phyloP scores from a whole-genome alignment of 2,329 filamentous ascomycete species.

The Neonectria sp. region DNA sequence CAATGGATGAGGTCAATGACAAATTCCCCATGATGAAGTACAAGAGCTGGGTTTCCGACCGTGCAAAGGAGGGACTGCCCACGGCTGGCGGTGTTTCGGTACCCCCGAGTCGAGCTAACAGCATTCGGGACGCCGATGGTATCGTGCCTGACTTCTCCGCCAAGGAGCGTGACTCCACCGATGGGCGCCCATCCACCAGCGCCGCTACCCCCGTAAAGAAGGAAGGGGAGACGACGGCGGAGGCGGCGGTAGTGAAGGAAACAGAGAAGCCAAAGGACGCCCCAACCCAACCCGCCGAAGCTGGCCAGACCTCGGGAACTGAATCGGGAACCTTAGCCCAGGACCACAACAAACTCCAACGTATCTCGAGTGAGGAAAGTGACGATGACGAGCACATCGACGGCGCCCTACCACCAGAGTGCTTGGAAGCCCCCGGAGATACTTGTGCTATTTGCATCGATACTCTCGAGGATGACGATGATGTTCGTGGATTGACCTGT shows the following conservation, averaged over 20 bases:
- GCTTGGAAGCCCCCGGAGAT: conserved; percentile 87
- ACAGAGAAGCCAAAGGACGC: conserved; percentile 42
- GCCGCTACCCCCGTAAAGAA: conserved; percentile 31
- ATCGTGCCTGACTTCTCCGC: conserved; percentile 61
- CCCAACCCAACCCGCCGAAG: conserved; percentile 33
- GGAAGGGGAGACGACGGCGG: conserved; percentile 39
- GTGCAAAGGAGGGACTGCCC: conserved; percentile 87
- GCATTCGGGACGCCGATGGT: conserved; percentile 77
- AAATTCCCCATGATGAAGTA: conserved; percentile 97
- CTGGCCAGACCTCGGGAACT: conserved; percentile 44
- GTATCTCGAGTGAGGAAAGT: conserved; percentile 66
- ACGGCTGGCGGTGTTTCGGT: conserved; percentile 87
- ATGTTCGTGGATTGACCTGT: conserved; percentile 93
- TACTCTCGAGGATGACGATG: conserved; percentile 92
- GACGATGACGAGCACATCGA: conserved; percentile 86
- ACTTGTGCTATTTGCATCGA: conserved; percentile 98
- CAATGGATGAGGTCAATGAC: conserved; percentile 98
- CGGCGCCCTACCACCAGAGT: conserved; percentile 84
- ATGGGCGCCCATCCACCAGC: conserved; percentile 55
- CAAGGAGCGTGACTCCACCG: conserved; percentile 63
- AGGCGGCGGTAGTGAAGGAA: conserved; percentile 23
- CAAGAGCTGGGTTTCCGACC: conserved; percentile 91
- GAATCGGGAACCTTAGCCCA: conserved; percentile 42
- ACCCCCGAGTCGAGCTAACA: conserved; percentile 80
- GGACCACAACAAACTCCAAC: conserved; percentile 51